Evolutionary conservation across 371 early-diverging fungal species (phyloP).

Genomic region (Lichtheimia ornata): DNA sequence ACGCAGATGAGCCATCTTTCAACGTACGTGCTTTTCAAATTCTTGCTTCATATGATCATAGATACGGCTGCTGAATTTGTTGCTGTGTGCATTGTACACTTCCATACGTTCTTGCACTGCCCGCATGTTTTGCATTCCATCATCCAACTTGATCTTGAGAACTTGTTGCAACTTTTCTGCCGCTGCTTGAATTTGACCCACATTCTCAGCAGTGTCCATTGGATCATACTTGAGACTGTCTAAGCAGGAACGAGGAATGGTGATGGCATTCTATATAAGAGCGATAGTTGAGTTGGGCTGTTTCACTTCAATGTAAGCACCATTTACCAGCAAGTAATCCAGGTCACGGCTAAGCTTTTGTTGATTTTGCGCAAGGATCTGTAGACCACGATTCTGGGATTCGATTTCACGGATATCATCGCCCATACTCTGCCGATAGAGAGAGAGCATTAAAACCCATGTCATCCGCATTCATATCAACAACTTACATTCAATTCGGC

Average conservation of each 20-base stretch:
- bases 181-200: constrained; percentile 78
- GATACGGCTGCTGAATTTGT: constrained; percentile 78
- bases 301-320: neutral
- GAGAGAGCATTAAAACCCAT: neutral
- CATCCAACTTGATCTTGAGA: constrained; percentile 73
- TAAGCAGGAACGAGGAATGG: constrained; percentile 40
- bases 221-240: constrained; percentile 79
- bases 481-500: constrained; percentile 80
- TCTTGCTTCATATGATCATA: constrained; percentile 75
- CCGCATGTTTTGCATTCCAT: constrained; percentile 70
- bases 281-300: no score
- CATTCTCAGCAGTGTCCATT: constrained; percentile 76
- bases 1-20: neutral
- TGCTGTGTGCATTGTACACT: constrained; percentile 74
- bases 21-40: constrained; percentile 59
- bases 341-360: constrained; percentile 79
- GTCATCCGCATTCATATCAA: no score
- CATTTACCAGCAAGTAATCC: constrained; percentile 71
- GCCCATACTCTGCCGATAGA: constrained; percentile 74
- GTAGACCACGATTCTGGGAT: constrained; percentile 87
- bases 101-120: constrained; percentile 82
- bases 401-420: constrained; percentile 95
- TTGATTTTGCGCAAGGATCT: constrained; percentile 86
- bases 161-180: constrained; percentile 79
- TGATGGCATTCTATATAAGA: constrained; percentile 29